Evolutionary conservation across 2,329 filamentous ascomycete genomes (phyloP).

Genomic region (Pseudogymnoascus sp.): DNA sequence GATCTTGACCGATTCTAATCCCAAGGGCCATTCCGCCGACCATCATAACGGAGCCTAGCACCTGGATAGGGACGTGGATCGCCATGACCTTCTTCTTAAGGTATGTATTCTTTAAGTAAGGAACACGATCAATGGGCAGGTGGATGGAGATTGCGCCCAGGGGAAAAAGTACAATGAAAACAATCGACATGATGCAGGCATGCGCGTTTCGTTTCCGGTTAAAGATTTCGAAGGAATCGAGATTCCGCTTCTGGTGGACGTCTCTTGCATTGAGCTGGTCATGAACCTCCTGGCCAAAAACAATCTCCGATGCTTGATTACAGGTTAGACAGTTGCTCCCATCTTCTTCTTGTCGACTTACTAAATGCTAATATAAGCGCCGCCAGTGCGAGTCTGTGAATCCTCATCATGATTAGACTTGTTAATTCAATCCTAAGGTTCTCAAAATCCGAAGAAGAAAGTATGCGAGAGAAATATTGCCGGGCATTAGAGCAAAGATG

Average conservation of each 20-base stretch:
- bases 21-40: conserved; percentile 13
- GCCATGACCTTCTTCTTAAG: conserved; percentile 13
- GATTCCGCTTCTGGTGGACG: neutral
- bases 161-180: conserved; percentile 9
- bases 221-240: conserved; percentile 1
- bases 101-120: conserved; percentile 11
- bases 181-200: conserved; percentile 11
- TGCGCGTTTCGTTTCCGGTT: conserved; percentile 13
- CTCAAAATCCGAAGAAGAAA: neutral
- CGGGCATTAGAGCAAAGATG: neutral
- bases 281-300: neutral
- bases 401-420: neutral
- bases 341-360: neutral
- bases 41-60: conserved; percentile 14
- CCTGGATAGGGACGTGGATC: conserved; percentile 15
- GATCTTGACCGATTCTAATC: conserved; percentile 2
- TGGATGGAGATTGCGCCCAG: conserved; percentile 10
- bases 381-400: neutral
- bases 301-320: neutral
- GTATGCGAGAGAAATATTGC: neutral
- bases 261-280: neutral
- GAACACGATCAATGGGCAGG: neutral
- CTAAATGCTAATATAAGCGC: neutral
- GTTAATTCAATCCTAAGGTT: neutral
- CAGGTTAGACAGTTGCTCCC: neutral